Evolutionary conservation across 257 asterid species (phyloP).

Genomic region (Sherardia arvensis): DNA sequence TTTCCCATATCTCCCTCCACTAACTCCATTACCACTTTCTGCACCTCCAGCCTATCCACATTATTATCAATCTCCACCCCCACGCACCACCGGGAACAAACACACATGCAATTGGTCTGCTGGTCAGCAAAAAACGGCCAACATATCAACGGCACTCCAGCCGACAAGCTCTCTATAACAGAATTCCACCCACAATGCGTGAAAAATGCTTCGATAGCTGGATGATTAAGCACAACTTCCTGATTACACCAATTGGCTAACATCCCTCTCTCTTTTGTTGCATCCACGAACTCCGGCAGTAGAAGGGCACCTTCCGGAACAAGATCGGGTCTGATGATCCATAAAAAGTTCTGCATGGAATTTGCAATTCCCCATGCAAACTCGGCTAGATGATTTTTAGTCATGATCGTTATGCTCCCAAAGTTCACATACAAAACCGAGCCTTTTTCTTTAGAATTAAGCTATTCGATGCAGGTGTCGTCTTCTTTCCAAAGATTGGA

Average conservation of each 20-base stretch:
- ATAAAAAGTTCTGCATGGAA: slow-evolving; percentile 4
- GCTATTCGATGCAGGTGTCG: slow-evolving; percentile 7
- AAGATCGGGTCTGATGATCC: slow-evolving; percentile 13
- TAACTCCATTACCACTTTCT: slow-evolving; percentile 9
- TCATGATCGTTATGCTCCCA: slow-evolving; percentile 10
- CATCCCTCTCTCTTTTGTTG: slow-evolving; percentile 3
- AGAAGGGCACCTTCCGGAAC: background rate
- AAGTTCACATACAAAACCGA: slow-evolving; percentile 8
- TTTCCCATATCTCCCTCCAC: slow-evolving; percentile 15
- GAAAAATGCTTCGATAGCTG: slow-evolving; percentile 4
- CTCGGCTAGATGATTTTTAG: slow-evolving; percentile 3
- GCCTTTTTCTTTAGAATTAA: background rate
- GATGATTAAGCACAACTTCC: slow-evolving; percentile 12
- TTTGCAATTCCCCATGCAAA: slow-evolving; percentile 15
- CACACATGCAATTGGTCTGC: slow-evolving; percentile 3
- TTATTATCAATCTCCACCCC: slow-evolving; percentile 14
- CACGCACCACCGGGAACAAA: slow-evolving; percentile 7
- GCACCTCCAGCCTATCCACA: slow-evolving; percentile 6
- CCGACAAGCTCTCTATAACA: slow-evolving; percentile 1
- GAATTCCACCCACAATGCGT: slow-evolving; percentile 20
- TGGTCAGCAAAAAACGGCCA: slow-evolving; percentile 15
- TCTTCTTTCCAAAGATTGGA: slow-evolving; percentile 11
- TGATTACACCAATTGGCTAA: slow-evolving; percentile 12
- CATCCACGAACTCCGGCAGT: background rate
- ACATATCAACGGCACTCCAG: slow-evolving; percentile 11